Evolutionary conservation across 768 basidiomycete species (phyloP), one percentile per base, ranked within the genome.

Genomic region (Russula ochroleuca): DNA sequence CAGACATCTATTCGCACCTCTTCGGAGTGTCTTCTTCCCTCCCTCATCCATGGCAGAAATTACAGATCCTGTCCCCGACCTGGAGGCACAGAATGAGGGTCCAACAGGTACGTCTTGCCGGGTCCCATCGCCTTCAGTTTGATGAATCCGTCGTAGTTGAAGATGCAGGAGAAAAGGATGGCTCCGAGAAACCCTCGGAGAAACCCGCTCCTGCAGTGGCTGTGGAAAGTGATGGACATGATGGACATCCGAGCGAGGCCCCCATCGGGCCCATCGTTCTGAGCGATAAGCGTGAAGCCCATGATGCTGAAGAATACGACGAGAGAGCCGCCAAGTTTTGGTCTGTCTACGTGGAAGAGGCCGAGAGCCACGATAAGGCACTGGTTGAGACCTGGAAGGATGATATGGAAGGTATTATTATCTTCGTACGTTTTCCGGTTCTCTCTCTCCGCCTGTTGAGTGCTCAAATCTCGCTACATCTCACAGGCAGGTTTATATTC

Each of bases 401-500:
- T 11, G 76, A 76, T 49, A 78, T 78, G 78, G 77, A 79, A 61
- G 71, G 73, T 11, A 74, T 77, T 38, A 70, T 77, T 3, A 77
- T 78, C 48, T 78, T 78, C 57, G 77, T 77, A 67, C 43, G 75
- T 60, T 43, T 59, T 28, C 15, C 28, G 4, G 4, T 5, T 45
- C n/a, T 38, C 19, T 21, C 17, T 33, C 13, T 17, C 31, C 41
- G 3, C 21, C 6, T 21, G 37, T 8, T 17, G 25, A 19, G 8
- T 43, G 37, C 28, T 40, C 9, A 51, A 11, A 3, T 35, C 35
- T 8, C 23, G 33, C 9, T 21, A 13, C 17, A 14, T 7, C 50
- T 17, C 1, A 15, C 9, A 66, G 65, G 60, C 61, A 25, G 65
- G 61, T 49, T 35, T 66, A 31, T 66, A 54, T 23, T 66, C 65